A percentile compares a stretch with the other conserved stretches of the same genome.
Evolutionary conservation across 768 basidiomycete genomes (phyloP).

Genomic region (Clavaria fumosa): DNA sequence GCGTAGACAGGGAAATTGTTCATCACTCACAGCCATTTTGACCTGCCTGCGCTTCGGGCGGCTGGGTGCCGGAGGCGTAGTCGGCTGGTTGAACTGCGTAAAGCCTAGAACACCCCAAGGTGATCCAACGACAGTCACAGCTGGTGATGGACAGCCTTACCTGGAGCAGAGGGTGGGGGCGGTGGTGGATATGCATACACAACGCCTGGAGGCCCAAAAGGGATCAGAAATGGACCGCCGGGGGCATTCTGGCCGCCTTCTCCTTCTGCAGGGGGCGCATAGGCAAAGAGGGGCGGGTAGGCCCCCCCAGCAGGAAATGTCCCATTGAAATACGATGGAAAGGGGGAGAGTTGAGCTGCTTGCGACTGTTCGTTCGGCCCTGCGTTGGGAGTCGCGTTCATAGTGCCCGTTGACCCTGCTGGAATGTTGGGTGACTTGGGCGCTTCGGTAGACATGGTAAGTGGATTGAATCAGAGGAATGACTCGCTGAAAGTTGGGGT

Average conservation of each 20-base stretch:
- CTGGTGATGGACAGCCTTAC: constrained; percentile 12
- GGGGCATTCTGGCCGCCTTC: constrained; percentile 19
- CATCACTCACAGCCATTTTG: constrained; percentile 53
- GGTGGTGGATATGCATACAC: constrained; percentile 29
- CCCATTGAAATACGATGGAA: constrained; percentile 18
- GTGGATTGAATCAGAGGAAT: not conserved
- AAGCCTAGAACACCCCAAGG: constrained; percentile 7
- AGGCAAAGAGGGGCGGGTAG: constrained; percentile 27
- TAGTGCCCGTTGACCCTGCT: too few species aligned
- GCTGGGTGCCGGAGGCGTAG: constrained; percentile 15
- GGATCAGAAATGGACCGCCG: constrained; percentile 26
- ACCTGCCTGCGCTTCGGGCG: constrained; percentile 74
- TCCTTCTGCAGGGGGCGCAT: constrained; percentile 27
- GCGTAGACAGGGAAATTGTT: not conserved
- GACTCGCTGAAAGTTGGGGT: not conserved
- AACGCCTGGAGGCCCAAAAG: constrained; percentile 26
- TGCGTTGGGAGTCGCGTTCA: too few species aligned
- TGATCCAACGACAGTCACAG: constrained; percentile 3
- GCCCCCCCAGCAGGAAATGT: constrained; percentile 21
- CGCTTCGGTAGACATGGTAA: not conserved
- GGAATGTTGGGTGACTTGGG: constrained; percentile 10
- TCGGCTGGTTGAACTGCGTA: constrained; percentile 14
- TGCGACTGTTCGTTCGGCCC: too few species aligned
- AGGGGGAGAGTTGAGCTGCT: constrained; percentile 22
- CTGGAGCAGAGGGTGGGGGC: constrained; percentile 22